phyloP scores from a whole-genome alignment of 257 asterid genomes.

The Fraxinus cuspidata region DNA sequence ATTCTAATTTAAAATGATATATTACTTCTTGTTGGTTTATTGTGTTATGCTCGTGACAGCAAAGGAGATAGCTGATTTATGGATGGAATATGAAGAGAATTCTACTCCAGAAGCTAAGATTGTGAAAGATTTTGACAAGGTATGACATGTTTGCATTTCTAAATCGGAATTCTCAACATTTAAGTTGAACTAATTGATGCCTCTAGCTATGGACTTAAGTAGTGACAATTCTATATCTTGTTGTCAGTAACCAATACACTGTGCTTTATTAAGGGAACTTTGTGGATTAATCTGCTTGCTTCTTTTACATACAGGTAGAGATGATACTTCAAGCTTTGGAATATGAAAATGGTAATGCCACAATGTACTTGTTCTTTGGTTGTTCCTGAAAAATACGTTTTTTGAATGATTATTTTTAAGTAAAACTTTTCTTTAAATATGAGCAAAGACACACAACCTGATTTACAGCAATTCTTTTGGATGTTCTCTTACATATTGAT shows the following conservation, averaged over 20 bases:
- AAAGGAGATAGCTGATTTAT: constrained; percentile 79
- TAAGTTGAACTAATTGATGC: background rate
- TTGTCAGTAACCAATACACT: background rate
- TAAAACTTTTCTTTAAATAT: background rate
- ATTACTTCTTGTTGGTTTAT: constrained; percentile 25
- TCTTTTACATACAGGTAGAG: constrained; percentile 65
- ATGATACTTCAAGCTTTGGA: constrained; percentile 98
- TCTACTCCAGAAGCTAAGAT: constrained; percentile 89
- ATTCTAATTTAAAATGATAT: constrained; percentile 4
- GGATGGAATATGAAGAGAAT: constrained; percentile 92
- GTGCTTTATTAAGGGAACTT: background rate
- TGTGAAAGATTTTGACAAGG: constrained; percentile 98
- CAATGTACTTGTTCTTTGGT: background rate
- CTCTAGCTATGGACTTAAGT: background rate
- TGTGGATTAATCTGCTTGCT: constrained; percentile 14
- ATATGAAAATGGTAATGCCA: constrained; percentile 76
- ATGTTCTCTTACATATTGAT: background rate
- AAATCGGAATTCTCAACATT: background rate
- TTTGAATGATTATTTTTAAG: background rate
- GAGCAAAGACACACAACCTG: background rate
- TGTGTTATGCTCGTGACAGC: constrained; percentile 49
- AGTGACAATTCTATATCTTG: background rate
- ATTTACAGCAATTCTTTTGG: background rate
- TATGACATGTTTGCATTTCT: constrained; percentile 18
- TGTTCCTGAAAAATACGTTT: background rate